phyloP scores from a whole-genome alignment of 1,284 basidiomycete species.

The Rhodotorula mucilaginosa region DNA sequence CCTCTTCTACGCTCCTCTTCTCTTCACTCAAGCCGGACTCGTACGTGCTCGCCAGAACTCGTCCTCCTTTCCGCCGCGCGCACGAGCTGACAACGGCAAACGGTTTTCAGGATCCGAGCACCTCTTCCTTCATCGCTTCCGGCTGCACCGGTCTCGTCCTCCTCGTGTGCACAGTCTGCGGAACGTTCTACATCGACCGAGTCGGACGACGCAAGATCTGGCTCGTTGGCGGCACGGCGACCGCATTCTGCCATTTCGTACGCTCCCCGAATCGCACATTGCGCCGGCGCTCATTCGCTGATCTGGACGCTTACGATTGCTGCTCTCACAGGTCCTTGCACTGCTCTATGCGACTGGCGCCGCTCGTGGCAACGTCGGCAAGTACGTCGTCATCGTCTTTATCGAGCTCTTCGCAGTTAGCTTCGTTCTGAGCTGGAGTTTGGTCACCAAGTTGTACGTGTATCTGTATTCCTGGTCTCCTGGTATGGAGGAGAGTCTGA shows the following conservation, averaged over 20 bases:
- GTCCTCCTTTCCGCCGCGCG: too few relatives aligned
- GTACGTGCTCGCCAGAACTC: constrained; percentile 12
- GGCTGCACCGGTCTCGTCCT: constrained; percentile 58
- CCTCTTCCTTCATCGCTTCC: constrained; percentile 6
- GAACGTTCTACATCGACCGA: constrained; percentile 24
- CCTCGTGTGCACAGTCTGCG: constrained; percentile 43
- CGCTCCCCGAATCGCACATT: background rate
- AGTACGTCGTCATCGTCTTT: constrained; percentile 55
- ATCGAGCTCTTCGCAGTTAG: constrained; percentile 50
- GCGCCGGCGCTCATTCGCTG: too few relatives aligned
- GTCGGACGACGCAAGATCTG: constrained; percentile 37
- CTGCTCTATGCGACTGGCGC: constrained; percentile 53
- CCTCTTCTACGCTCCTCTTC: constrained; percentile 55
- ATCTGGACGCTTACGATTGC: background rate
- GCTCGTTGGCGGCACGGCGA: constrained; percentile 54
- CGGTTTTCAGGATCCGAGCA: background rate
- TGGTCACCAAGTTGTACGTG: constrained; percentile 19
- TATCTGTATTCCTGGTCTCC: too few relatives aligned
- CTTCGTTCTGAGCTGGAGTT: constrained; percentile 13
- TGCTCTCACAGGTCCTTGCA: constrained; percentile 48
- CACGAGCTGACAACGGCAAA: background rate
- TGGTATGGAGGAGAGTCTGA: background rate
- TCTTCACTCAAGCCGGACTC: constrained; percentile 52
- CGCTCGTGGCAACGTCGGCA: constrained; percentile 46
- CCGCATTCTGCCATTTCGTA: constrained; percentile 50